Evolutionary conservation across 441 rosid species (phyloP), one percentile per base, ranked within the genome.

Genomic region (Pelargonium myrrhifolium): DNA sequence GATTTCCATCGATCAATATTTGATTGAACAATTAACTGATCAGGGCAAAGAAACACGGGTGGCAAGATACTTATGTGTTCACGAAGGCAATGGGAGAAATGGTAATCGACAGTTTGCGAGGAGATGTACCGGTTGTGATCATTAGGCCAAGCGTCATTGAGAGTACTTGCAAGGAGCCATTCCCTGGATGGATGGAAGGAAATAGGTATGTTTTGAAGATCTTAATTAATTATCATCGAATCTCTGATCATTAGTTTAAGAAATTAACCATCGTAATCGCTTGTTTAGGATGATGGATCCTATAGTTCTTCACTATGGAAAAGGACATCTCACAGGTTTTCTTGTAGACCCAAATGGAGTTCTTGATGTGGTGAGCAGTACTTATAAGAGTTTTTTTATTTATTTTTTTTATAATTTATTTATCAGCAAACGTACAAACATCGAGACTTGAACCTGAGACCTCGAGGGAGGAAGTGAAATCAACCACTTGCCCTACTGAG

Each of bases 181-280:
- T 93, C 72, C 93, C 97, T 0, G 97, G 98, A 62, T 93, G 98
- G 97, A 89, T 93, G 93, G 98, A 93, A 81, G 97, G 98, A 73
- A 93, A 89, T 64, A 86, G 98, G 98, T 86, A 72, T 22, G 3
- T 47, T n/a, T 31, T 39, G 35, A 31, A 31, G 35, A 31, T 31
- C 35, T 31, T 0, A 31, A 31, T 31, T 4, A 31, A 31, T 26
- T 26, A 26, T 2, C 31, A 26, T 26, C 31, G 3, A 26, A 2
- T 26, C 31, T 26, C 31, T 31, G 5, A 31, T 31, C 35, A 31
- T 47, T 47, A 47, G 18, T 12, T 49, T 49, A 49, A 14, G 6
- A 6, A 49, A 49, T 42, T 14, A 49, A 56, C 14, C 62, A 17
- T 39, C n/a, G 78, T 3, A 31, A 31, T 31, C 9, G 21, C 1